These are phyloP conservation scores for Cryomyces minteri DNA, from an alignment of 495 filamentous ascomycete species.

Conservation along the genomic window DNA sequence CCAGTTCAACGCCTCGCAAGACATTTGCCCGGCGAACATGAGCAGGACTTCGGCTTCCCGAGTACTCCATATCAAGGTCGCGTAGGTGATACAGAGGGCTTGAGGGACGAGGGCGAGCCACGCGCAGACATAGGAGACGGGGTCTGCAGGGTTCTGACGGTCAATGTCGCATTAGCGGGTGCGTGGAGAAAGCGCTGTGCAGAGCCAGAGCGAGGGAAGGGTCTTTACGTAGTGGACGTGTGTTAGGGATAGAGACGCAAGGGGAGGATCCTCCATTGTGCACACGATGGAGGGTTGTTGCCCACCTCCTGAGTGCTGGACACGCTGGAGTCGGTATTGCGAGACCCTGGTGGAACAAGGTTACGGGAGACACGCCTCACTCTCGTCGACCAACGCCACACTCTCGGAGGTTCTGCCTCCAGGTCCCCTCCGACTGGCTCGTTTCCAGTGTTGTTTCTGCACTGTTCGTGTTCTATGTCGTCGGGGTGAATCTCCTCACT, in stretches of 20 bases:
- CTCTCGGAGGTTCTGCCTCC: no score
- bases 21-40: conserved; percentile 84
- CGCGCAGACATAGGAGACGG: conserved; percentile 68
- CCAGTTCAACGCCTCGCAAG: conserved; percentile 89
- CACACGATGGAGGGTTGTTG: no score
- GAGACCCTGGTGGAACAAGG: no score
- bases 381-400: no score
- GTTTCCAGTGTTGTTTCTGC: no score
- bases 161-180: background rate
- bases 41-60: conserved; percentile 79
- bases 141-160: conserved; percentile 65
- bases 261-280: conserved; percentile 35
- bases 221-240: conserved; percentile 85
- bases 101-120: conserved; percentile 90
- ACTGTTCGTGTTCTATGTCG: no score
- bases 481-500: no score
- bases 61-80: conserved; percentile 71
- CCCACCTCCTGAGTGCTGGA: no score
- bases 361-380: no score
- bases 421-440: no score
- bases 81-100: conserved; percentile 74
- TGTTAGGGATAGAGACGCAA: conserved; percentile 82
- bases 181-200: background rate
- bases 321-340: background rate
- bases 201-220: background rate